Percentiles rank a stretch among this genome's conserved stretches.
These are phyloP conservation scores for Fusarium mexicanum DNA, from an alignment of 2,329 filamentous ascomycete genomes.

Conservation along the genomic window DNA sequence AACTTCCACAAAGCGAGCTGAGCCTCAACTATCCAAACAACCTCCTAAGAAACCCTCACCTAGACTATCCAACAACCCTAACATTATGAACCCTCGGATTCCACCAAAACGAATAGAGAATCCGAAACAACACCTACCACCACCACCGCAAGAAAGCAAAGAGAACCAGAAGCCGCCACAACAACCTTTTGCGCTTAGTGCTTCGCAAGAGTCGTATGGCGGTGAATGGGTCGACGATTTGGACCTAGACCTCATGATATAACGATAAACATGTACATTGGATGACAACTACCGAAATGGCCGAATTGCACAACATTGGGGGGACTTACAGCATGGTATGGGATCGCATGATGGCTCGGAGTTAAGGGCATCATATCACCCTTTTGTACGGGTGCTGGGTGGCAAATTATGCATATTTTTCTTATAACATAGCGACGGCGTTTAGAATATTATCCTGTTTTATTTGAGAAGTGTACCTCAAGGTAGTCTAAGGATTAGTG, in stretches of 20 bases:
- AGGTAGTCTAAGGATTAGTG: background rate
- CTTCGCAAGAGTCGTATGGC: conserved; percentile 52
- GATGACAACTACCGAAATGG: background rate
- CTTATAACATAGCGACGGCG: conserved; percentile 28
- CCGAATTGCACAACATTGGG: background rate
- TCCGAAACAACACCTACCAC: background rate
- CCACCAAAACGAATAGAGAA: background rate
- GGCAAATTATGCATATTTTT: conserved; percentile 8
- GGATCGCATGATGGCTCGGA: background rate
- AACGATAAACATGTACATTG: conserved; percentile 21
- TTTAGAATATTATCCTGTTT: conserved; percentile 15
- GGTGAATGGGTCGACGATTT: conserved; percentile 53
- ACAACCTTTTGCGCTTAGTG: conserved; percentile 19
- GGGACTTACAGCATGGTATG: background rate
- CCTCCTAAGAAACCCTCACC: background rate
- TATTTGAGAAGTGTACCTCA: background rate
- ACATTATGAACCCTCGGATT: background rate
- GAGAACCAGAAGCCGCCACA: conserved; percentile 41
- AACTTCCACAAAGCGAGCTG: background rate
- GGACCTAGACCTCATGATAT: conserved; percentile 46
- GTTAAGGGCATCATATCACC: conserved; percentile 1
- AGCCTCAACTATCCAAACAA: background rate
- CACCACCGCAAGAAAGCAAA: conserved; percentile 5
- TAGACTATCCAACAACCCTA: background rate
- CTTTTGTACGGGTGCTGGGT: background rate